Evolutionary conservation across 2,329 filamentous ascomycete genomes (phyloP), one percentile per base, ranked within the genome.

Genomic region (Tolypocladium pustulatum): DNA sequence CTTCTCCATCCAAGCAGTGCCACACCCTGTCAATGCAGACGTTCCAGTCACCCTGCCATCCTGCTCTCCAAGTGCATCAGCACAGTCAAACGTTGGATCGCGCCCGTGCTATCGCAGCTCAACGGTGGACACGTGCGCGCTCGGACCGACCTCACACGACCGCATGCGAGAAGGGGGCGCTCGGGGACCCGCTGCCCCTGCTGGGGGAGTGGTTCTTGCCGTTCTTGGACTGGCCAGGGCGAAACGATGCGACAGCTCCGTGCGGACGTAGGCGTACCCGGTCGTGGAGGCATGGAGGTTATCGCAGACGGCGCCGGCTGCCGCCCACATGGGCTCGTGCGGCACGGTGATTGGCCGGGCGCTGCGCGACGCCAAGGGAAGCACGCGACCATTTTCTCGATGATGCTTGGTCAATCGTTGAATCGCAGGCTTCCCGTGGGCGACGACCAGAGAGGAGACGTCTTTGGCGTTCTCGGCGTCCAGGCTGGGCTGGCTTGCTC

Each of bases 301-400:
- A n/a, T 52, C 49, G 49, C 27, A n/a, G n/a, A n/a, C n/a, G 7
- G 46, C 15, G 17, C 46, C 32, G 2, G n/a, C 25, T 32, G 32
- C 32, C 22, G 52, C 34, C 62, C 72, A 74, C 72, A 72, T 74
- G 71, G 69, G 67, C 65, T 22, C 58, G 65, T 61, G 56, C 62
- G 60, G 62, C 59, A 59, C 62, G 61, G 66, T 73, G 67, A 75
- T 75, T 75, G 67, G 72, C 57, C 65, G 34, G 49, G 3, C 2
- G 36, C 20, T 17, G 25, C 38, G 30, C 56, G 58, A 38, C 57
- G 62, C 61, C 65, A 60, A 60, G 61, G 61, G 62, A 68, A 74
- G 72, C 72, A 75, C 72, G 72, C 72, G 72, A 75, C 72, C 71
- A 72, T 70, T 72, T 73, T 66, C 72, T 75, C 66, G 69, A 74